Conservation (phyloP, 2,329 filamentous ascomycete genomes). For the Penicillium decumbens region DNA sequence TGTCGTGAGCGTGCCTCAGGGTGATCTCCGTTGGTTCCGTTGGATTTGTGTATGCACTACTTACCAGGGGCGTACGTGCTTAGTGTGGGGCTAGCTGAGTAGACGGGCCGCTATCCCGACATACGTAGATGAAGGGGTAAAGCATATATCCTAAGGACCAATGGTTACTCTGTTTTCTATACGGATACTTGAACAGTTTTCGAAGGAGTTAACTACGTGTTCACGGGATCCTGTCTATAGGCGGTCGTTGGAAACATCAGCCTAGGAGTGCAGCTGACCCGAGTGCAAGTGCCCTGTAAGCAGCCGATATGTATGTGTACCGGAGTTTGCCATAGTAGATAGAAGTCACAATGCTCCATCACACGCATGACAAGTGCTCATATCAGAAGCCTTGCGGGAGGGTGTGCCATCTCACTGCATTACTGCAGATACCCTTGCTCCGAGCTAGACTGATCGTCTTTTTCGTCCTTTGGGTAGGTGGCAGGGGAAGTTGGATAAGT, state of each 20-base stretch:
- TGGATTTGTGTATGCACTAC: neutral
- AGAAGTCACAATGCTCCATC: neutral
- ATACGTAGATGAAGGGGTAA: neutral
- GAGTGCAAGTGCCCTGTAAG: neutral
- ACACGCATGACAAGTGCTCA: constrained; percentile 1
- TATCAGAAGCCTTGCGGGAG: neutral
- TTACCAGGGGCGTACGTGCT: neutral
- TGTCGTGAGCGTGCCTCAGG: neutral
- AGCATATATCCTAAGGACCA: neutral
- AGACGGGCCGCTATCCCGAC: neutral
- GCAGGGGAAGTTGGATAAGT: neutral
- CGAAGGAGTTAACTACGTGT: neutral
- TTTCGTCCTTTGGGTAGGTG: neutral
- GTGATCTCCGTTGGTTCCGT: neutral
- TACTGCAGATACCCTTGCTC: constrained; percentile 12
- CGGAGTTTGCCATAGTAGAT: neutral
- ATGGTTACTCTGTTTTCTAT: neutral
- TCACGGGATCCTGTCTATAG: neutral
- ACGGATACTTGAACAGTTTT: neutral
- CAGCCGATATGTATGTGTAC: neutral
- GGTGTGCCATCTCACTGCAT: constrained; percentile 23
- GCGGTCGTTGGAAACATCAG: neutral
- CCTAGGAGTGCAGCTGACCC: neutral
- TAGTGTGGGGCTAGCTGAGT: neutral
- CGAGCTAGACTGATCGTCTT: constrained; percentile 14